Conservation (phyloP, 495 filamentous ascomycete species). For the Neurospora cerealis region DNA sequence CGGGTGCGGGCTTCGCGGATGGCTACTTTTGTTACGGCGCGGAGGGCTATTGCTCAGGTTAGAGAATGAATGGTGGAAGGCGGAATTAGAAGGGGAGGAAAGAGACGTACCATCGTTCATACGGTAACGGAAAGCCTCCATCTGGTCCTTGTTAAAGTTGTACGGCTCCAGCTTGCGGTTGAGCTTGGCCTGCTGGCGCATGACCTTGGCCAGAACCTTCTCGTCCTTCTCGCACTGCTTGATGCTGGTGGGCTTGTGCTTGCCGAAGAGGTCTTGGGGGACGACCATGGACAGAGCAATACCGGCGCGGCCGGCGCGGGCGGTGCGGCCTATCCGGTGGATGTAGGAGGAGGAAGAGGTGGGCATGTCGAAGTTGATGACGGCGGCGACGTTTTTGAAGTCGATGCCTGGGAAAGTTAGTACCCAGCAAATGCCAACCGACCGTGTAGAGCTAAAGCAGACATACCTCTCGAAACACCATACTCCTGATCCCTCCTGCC, state of each 20-base stretch:
- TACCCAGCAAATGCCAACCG: neutral
- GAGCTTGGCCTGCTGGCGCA: constrained; percentile 57
- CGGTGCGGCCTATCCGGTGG: constrained; percentile 90
- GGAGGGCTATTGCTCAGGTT: constrained; percentile 28
- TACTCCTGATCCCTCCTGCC: constrained; percentile 62
- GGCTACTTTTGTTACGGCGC: constrained; percentile 70
- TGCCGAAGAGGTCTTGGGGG: constrained; percentile 67
- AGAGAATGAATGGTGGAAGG: neutral
- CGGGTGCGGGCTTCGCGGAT: constrained; percentile 81
- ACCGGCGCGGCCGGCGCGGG: constrained; percentile 76
- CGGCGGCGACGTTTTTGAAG: constrained; percentile 87
- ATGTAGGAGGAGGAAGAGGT: constrained; percentile 80
- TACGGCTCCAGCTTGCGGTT: constrained; percentile 78
- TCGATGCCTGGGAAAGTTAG: constrained; percentile 48
- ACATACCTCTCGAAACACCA: constrained; percentile 68
- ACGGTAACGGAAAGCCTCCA: constrained; percentile 88
- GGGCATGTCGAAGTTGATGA: constrained; percentile 96
- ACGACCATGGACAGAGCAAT: constrained; percentile 94
- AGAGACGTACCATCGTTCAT: constrained; percentile 64
- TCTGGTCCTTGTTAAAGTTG: constrained; percentile 86
- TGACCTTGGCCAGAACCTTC: constrained; percentile 62
- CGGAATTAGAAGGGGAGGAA: neutral
- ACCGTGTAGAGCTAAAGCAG: neutral
- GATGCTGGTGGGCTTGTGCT: constrained; percentile 78
- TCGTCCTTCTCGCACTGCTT: constrained; percentile 72